Evolutionary conservation across 768 basidiomycete species (phyloP), one percentile per base, ranked within the genome.

Genomic region (Macrolepiota dolichaula): DNA sequence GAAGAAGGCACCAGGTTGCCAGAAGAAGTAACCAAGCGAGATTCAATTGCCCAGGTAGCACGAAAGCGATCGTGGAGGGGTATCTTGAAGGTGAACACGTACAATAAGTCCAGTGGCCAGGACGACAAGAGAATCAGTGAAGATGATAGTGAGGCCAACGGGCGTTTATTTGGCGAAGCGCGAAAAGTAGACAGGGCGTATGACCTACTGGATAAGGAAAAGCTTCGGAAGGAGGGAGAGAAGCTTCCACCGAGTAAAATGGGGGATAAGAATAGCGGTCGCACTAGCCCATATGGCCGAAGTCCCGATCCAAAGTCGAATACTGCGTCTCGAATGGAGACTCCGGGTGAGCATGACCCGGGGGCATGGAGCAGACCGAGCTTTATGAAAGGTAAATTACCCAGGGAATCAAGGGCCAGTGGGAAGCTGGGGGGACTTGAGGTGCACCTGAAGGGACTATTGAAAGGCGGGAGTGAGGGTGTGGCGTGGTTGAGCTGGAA

Each of bases 401-500:
- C 42, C 3, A 19, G 42, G 42, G 42, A 44, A 44, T 44, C 10
- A 35, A 32, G 27, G 51, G 11, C 2, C 24, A 3, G 53, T 12
- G 4, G 15, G 50, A 62, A 56, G 37, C 10, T 50, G 38, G 61
- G 59, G 35, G 55, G 52, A n/a, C 51, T 56, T 37, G 15, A 29
- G 24, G 22, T 54, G 44, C 38, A 40, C 36, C 36, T 50, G 38
- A 37, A 53, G n/a, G 57, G 51, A 24, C 19, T 56, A 19, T 15
- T 38, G 17, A 47, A 51, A 35, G 50, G n/a, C 7, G 55, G 47
- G n/a, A 13, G 7, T 15, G 29, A 19, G 44, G 15, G 29, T 19
- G 24, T 61, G 40, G 55, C 36, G 32, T 58, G 57, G 57, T 17
- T 64, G 56, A 51, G 54, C 54, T 63, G 63, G 65, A 36, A 13